phyloP scores from a whole-genome alignment of 495 filamentous ascomycete genomes.

The Eremomyces bilateralis region DNA sequence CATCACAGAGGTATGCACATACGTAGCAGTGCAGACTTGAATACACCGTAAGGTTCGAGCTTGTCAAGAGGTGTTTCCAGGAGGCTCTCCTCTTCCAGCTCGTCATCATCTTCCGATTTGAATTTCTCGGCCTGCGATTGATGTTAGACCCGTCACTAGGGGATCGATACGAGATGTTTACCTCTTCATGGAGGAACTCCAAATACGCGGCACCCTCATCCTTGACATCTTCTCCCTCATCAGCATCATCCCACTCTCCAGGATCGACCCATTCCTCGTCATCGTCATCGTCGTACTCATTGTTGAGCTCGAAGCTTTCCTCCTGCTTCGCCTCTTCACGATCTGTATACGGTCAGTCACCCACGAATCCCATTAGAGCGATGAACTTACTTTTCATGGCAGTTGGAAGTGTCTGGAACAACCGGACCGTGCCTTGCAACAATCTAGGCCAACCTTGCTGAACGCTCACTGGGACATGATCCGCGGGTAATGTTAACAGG shows the following conservation, averaged over 20 bases:
- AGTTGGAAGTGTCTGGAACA: conserved; percentile 79
- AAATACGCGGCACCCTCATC: conserved; percentile 89
- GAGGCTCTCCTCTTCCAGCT: conserved; percentile 76
- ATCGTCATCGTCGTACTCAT: conserved; percentile 36
- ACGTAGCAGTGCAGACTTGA: conserved; percentile 66
- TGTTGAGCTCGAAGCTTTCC: conserved; percentile 51
- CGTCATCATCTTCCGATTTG: conserved; percentile 59
- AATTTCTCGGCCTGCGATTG: conserved; percentile 55
- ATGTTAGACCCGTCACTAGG: conserved; percentile 13
- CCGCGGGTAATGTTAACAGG: conserved; percentile 50
- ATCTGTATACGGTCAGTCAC: conserved; percentile 22
- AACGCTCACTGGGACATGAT: conserved; percentile 67
- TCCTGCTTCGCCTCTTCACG: conserved; percentile 88
- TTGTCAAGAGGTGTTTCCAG: conserved; percentile 88
- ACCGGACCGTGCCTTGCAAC: conserved; percentile 67
- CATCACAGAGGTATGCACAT: conserved; percentile 16
- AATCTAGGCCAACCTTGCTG: conserved; percentile 94
- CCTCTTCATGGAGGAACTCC: conserved; percentile 86
- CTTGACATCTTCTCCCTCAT: conserved; percentile 47
- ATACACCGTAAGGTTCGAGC: conserved; percentile 78
- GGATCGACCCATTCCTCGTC: conserved; percentile 56
- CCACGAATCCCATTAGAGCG: not conserved
- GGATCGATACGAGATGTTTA: conserved; percentile 17
- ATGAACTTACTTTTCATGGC: conserved; percentile 53
- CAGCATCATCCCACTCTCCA: conserved; percentile 36